phyloP scores from a whole-genome alignment of 176 grass and related monocot genomes.

The Otatea glauca region DNA sequence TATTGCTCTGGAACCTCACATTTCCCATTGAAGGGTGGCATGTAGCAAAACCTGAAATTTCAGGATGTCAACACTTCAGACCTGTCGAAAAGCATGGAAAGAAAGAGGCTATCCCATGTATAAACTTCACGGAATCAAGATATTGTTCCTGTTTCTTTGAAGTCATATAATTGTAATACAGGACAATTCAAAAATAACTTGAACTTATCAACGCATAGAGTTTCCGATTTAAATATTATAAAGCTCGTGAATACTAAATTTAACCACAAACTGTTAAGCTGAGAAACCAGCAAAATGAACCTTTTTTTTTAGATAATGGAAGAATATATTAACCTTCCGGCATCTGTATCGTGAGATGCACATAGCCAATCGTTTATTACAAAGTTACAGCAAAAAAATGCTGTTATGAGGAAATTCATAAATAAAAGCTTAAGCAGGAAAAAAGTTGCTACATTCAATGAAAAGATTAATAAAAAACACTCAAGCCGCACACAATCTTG shows the following conservation, averaged over 20 bases:
- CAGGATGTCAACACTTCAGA: conserved; percentile 18
- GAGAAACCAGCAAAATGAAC: not conserved
- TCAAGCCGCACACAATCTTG: no score
- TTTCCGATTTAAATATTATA: conserved; percentile 16
- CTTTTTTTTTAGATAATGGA: no score
- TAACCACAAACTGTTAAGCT: not conserved
- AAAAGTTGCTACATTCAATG: no score
- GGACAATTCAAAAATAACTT: not conserved
- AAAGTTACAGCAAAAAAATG: no score
- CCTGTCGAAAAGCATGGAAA: conserved; percentile 24
- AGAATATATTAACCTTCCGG: no score
- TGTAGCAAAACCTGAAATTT: conserved; percentile 80
- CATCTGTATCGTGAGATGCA: no score
- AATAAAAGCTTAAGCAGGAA: no score
- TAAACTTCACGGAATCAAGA: conserved; percentile 35
- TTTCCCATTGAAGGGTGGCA: conserved; percentile 77
- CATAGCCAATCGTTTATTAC: no score
- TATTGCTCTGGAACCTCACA: conserved; percentile 72
- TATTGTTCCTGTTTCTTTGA: conserved; percentile 27
- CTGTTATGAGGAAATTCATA: no score
- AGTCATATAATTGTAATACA: not conserved
- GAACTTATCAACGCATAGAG: not conserved
- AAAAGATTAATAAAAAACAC: no score
- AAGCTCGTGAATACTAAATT: conserved; percentile 21
- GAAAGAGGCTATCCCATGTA: conserved; percentile 18